Evolutionary conservation across 805 yeast genomes (phyloP).

Genomic region (Clavispora asparagi): DNA sequence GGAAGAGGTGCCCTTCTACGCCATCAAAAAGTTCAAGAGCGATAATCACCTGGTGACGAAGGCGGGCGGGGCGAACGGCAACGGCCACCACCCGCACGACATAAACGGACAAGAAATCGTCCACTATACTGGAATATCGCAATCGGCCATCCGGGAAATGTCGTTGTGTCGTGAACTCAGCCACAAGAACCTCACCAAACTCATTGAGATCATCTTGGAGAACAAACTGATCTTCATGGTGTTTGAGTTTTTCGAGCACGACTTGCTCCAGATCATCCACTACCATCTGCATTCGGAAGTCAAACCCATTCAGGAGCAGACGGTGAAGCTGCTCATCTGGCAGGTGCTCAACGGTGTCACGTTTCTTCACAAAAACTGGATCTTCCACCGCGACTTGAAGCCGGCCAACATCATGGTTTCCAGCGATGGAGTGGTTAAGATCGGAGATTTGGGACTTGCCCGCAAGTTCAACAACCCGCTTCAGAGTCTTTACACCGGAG

Average conservation of each 20-base stretch:
- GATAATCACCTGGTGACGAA: conserved; percentile 46
- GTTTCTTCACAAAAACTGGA: conserved; percentile 93
- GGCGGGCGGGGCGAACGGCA: conserved; percentile 12
- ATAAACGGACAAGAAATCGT: conserved; percentile 76
- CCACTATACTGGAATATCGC: conserved; percentile 93
- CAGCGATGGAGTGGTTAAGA: conserved; percentile 82
- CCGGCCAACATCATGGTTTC: conserved; percentile 99
- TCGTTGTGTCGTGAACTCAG: conserved; percentile 83
- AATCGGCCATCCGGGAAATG: conserved; percentile 95
- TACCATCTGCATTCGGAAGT: conserved; percentile 88
- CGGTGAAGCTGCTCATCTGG: conserved; percentile 82
- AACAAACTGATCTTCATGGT: conserved; percentile 90
- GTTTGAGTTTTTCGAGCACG: conserved; percentile 95
- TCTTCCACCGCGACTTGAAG: conserved; percentile 88
- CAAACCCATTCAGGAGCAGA: conserved; percentile 69
- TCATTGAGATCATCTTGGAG: conserved; percentile 81
- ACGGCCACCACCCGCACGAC: conserved; percentile 29
- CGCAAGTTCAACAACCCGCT: conserved; percentile 81
- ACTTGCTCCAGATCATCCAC: conserved; percentile 88
- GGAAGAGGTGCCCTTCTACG: conserved; percentile 44
- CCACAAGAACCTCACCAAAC: conserved; percentile 72
- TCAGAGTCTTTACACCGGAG: conserved; percentile 85
- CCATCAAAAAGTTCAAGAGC: conserved; percentile 92
- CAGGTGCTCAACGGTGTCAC: conserved; percentile 90
- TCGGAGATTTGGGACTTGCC: conserved; percentile 92